Evolutionary conservation across 2,329 filamentous ascomycete genomes (phyloP), one percentile per base, ranked within the genome.

Genomic region (Ceratocystis smalleyi): DNA sequence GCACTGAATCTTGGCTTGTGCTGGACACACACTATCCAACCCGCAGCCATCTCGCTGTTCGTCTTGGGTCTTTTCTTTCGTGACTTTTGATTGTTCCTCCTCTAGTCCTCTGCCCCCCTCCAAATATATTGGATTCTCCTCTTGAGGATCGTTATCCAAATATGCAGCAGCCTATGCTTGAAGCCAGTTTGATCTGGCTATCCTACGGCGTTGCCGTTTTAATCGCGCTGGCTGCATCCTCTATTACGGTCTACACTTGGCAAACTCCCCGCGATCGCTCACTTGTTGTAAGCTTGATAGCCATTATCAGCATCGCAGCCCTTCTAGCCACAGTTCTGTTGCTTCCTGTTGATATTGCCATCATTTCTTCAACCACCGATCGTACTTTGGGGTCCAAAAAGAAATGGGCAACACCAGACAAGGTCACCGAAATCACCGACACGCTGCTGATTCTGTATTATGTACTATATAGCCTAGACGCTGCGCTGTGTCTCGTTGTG

Each of bases 371-470:
- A 5, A 99, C 94, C 0, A 87, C 85, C 15, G 85, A 85, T 64
- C 82, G 86, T 5, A 82, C 84, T 60, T 78, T 87, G 43, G 94
- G 94, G 66, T 81, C 81, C 60, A 95, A 95, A 77, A 96, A 96
- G 75, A 86, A 92, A 69, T 99, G 94, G 94, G 94, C 94, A 10
- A 95, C 89, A 0, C 88, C 89, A 30, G 83, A 87, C 68, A 84
- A 84, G 63, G 84, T 97, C 66, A 81, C 88, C 68, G 81, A 83
- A 68, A 95, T 97, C 64, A 78, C 92, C 17, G 80, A 84, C 68
- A 90, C 89, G 0, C 80, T 99, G 68, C 89, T 89, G 73, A 81
- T 95, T 66, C 87, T 96, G 65, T 99, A 99, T 77, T 97, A 97
- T 75, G 81, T 85, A 0, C 81, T 99, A 0, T 99, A 97, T 77